Conservation (phyloP, 1,139 yeast genomes). For the Sugiyamaella pinicola region DNA sequence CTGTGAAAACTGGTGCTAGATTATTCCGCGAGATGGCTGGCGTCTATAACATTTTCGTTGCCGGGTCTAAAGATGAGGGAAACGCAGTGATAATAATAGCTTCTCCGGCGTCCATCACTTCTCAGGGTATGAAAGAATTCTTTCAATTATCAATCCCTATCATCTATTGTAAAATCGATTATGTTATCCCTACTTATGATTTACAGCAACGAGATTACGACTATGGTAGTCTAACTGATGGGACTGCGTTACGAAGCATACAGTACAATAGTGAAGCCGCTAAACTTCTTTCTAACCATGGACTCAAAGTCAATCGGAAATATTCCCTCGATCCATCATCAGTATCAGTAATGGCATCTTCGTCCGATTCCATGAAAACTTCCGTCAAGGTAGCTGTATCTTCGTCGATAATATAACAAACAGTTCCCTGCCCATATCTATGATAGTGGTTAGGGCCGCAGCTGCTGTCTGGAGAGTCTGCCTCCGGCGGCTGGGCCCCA, state of each 20-base stretch:
- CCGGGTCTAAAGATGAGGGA: conserved; percentile 35
- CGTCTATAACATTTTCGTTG: conserved; percentile 46
- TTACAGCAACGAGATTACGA: conserved; percentile 8
- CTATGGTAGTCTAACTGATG: conserved; percentile 17
- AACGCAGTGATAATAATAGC: conserved; percentile 50
- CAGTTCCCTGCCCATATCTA: neutral
- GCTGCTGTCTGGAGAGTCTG: neutral
- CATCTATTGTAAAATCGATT: conserved; percentile 30
- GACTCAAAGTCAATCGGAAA: conserved; percentile 12
- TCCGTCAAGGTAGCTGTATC: conserved; percentile 1
- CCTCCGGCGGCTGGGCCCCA: neutral
- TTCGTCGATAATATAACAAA: neutral
- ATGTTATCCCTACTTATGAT: conserved; percentile 21
- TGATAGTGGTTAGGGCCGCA: conserved; percentile 1
- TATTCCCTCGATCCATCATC: conserved; percentile 3
- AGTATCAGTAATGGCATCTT: neutral
- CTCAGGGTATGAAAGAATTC: conserved; percentile 59
- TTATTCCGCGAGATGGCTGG: conserved; percentile 63
- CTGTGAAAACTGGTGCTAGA: conserved; percentile 53
- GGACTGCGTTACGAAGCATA: conserved; percentile 18
- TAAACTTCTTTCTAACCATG: conserved; percentile 13
- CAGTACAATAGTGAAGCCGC: conserved; percentile 18
- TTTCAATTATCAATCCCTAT: conserved; percentile 56
- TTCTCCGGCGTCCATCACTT: conserved; percentile 62
- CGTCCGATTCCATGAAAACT: neutral